Percentiles rank a stretch among this genome's conserved stretches.
phyloP scores from a whole-genome alignment of 2,329 filamentous ascomycete genomes.

The Huntiella savannae region DNA sequence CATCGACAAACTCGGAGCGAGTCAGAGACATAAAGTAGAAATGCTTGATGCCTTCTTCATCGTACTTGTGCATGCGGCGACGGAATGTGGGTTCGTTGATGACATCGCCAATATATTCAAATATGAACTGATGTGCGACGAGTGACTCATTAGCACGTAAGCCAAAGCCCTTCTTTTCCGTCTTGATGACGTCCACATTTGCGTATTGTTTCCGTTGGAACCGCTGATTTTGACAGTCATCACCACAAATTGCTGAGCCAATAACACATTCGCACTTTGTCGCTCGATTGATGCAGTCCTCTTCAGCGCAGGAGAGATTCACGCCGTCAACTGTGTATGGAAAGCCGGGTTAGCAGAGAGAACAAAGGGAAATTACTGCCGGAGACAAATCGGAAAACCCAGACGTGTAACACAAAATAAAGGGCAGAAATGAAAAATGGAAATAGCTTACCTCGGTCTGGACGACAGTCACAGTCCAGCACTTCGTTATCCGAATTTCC shows the following conservation, averaged over 20 bases:
- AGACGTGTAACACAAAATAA: too few relatives aligned
- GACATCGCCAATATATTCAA: constrained; percentile 95
- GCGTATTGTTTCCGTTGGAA: constrained; percentile 85
- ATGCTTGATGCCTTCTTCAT: constrained; percentile 91
- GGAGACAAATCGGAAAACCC: too few relatives aligned
- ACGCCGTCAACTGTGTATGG: constrained; percentile 30
- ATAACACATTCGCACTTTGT: constrained; percentile 91
- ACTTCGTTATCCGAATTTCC: constrained; percentile 78
- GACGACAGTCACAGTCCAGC: constrained; percentile 83
- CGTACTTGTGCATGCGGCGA: constrained; percentile 78
- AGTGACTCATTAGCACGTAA: constrained; percentile 65
- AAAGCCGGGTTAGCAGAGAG: neutral
- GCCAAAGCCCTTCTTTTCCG: constrained; percentile 92
- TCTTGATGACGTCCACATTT: constrained; percentile 85
- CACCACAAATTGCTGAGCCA: constrained; percentile 61
- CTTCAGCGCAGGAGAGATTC: constrained; percentile 82
- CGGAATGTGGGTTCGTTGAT: constrained; percentile 86
- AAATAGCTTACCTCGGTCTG: constrained; percentile 75
- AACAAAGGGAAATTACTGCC: neutral
- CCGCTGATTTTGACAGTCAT: constrained; percentile 79
- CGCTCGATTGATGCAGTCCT: constrained; percentile 95
- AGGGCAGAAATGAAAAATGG: too few relatives aligned
- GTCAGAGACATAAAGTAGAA: constrained; percentile 99
- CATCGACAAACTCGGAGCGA: constrained; percentile 92
- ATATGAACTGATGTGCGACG: constrained; percentile 76